These are phyloP conservation scores for Fagopyrum esculentum DNA, from an alignment of 148 eudicot genomes.

Conservation along the genomic window DNA sequence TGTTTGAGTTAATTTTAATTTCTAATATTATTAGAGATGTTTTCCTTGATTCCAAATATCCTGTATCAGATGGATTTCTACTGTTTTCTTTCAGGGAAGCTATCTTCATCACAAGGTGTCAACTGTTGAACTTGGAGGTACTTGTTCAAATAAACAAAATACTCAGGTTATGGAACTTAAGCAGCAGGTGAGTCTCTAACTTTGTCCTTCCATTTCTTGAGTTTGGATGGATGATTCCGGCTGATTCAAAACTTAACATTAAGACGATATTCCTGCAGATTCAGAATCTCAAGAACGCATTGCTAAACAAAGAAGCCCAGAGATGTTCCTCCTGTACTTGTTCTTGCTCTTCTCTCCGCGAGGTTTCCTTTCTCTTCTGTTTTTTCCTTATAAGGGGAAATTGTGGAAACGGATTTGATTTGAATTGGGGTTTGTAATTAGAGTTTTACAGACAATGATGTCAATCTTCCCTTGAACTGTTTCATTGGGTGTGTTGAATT, in stretches of 20 bases:
- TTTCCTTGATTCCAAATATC: too few relatives aligned
- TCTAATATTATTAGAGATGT: too few relatives aligned
- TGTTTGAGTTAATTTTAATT: too few relatives aligned
- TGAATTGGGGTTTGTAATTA: too few relatives aligned
- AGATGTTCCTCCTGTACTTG: conserved; percentile 64
- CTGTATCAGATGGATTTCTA: too few relatives aligned
- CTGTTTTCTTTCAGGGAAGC: too few relatives aligned
- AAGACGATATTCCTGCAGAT: conserved; percentile 37
- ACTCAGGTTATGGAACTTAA: conserved; percentile 47
- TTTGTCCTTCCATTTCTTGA: not conserved
- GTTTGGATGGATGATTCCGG: not conserved
- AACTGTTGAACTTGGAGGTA: conserved; percentile 77
- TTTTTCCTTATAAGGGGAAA: not conserved
- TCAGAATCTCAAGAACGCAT: conserved; percentile 57
- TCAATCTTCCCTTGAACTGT: too few relatives aligned
- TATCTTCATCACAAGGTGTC: conserved; percentile 46
- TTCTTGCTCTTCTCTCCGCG: conserved; percentile 66
- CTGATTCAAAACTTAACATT: not conserved
- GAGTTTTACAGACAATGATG: too few relatives aligned
- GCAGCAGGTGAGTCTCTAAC: conserved; percentile 44
- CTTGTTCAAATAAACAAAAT: conserved; percentile 28
- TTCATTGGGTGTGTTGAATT: too few relatives aligned
- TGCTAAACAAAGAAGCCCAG: conserved; percentile 36
- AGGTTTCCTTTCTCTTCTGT: conserved; percentile 29
- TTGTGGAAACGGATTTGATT: too few relatives aligned